Base-by-base conservation (phyloP, 768 basidiomycete species). In the Rhizopogon sp. region DNA sequence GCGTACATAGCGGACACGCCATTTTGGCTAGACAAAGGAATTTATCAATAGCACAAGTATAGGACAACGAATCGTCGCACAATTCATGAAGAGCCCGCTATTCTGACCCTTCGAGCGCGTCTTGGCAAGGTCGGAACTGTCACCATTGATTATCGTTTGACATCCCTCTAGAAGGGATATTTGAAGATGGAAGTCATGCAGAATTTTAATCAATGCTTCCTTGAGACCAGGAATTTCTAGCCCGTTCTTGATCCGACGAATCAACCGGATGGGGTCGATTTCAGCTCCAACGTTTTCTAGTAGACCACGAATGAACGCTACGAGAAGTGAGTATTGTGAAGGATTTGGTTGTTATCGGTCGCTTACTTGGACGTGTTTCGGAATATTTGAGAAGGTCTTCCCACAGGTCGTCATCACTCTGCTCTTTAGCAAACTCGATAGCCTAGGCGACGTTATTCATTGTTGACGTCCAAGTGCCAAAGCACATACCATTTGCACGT, bases 391-490 rank as follows among this genome's bases (percentile, higher is more conserved):
- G 73, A 8, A 99, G 78, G 66, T 98, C 96, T 63, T 98, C 96
- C 97, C 96, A 99, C 0, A 99, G 81, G 67, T 98, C 97, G 57
- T 94, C 88, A 59, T 98, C 97, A 51, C 86, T 88, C 68, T 98
- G 96, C 67, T 98, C 94, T 64, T 95, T 96, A 2, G 95, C 96
- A 59, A 99, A 99, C 56, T 98, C 96, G 63, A 99, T 98, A 3
- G 96, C 93, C 92, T 93, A 43, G 0, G 39, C 35, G 20, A 35
- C 8, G 46, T 65, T 17, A 60, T 45, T 44, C 43, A 10, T 31
- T 1, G 42, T 6, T 11, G 16, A 39, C n/a, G 13, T 17, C n/a
- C 6, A 53, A 10, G 5, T 7, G 10, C 25, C 1, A 16, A 49
- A 11, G 20, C 3, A 70, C 82, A 50, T 65, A 89, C 95, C 55